phyloP scores from a whole-genome alignment of 1,284 basidiomycete genomes.

The Earliella scabrosa region DNA sequence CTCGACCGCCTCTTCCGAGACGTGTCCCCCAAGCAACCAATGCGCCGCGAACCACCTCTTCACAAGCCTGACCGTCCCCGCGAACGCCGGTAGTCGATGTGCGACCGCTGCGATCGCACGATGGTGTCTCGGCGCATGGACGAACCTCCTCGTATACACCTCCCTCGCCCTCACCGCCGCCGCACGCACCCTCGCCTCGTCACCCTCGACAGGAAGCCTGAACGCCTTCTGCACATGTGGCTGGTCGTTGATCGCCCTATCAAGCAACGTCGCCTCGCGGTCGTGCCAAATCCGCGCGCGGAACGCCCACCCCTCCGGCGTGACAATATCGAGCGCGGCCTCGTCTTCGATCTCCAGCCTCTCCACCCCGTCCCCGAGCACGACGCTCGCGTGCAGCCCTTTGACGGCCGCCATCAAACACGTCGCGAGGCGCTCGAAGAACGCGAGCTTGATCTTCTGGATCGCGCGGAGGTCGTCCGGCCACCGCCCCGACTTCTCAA shows the following conservation, averaged over 20 bases:
- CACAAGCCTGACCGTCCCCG: slow-evolving; percentile 84
- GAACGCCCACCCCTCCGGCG: slow-evolving; percentile 89
- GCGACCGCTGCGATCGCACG: slow-evolving; percentile 80
- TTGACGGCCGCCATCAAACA: slow-evolving; percentile 58
- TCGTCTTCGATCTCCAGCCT: slow-evolving; percentile 72
- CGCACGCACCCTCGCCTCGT: slow-evolving; percentile 52
- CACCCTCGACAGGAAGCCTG: slow-evolving; percentile 33
- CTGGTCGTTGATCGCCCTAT: slow-evolving; percentile 63
- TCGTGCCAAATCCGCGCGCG: slow-evolving; percentile 86
- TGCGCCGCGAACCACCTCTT: slow-evolving; percentile 95
- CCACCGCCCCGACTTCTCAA: slow-evolving; percentile 93
- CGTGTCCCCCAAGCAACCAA: slow-evolving; percentile 77
- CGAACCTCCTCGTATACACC: slow-evolving; percentile 72
- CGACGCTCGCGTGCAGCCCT: slow-evolving; percentile 62
- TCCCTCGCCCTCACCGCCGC: slow-evolving; percentile 69
- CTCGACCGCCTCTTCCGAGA: slow-evolving; percentile 84
- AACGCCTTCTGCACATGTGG: slow-evolving; percentile 43
- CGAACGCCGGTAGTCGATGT: slow-evolving; percentile 81
- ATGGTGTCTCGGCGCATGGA: slow-evolving; percentile 86
- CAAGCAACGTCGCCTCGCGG: slow-evolving; percentile 81
- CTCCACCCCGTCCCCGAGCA: slow-evolving; percentile 52
- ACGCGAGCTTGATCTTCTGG: slow-evolving; percentile 94
- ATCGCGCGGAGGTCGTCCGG: slow-evolving; percentile 94
- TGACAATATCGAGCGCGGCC: slow-evolving; percentile 77
- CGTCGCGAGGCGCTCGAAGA: slow-evolving; percentile 80